Base-by-base conservation (phyloP, 2,329 filamentous ascomycete genomes). In the Cladosporium velox region DNA sequence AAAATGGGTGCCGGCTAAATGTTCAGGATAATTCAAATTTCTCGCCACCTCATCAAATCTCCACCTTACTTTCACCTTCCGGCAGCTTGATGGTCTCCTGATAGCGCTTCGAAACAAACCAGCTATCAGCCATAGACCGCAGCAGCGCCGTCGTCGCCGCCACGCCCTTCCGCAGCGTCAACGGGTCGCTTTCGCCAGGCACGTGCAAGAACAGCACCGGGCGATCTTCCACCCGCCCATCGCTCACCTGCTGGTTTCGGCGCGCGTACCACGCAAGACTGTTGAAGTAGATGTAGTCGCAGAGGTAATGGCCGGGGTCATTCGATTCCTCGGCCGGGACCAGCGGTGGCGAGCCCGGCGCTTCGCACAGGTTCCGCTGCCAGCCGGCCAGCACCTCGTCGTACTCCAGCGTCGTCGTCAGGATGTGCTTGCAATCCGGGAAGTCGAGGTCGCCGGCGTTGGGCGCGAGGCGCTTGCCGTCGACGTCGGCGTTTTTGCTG, bases 401-500 rank as follows among this genome's bases (percentile, higher is more conserved):
- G 64, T 69, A 74, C 44, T 73, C 67, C 15, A 77, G 67, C 12
- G 72, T 73, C 4, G 74, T 74, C 21, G 70, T 70, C 67, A 78
- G 69, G 6, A 60, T 66, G 3, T 66, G 51, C 8, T 75, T 74
- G 62, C 73, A 77, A 57, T 76, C 75, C 0, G 44, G 65, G 59
- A 73, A 77, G 14, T 63, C 60, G 2, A 55, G 61, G n/a, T 65
- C 52, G 8, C 72, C 66, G 66, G 76, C 67, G 62, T 76, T 70
- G 4, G 60, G 35, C 0, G 69, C 30, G 18, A 77, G 74, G 5
- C 75, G 72, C 4, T 71, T 72, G 44, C 83, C 87, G 70, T 93
- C 88, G n/a, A 93, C 86, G 75, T 96, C 92, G 24, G 80, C 80
- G 70, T 88, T 84, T 26, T 79, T 78, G 54, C 73, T 71, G 78